phyloP scores from a whole-genome alignment of 2,329 filamentous ascomycete species.

The Phialophora tarda region DNA sequence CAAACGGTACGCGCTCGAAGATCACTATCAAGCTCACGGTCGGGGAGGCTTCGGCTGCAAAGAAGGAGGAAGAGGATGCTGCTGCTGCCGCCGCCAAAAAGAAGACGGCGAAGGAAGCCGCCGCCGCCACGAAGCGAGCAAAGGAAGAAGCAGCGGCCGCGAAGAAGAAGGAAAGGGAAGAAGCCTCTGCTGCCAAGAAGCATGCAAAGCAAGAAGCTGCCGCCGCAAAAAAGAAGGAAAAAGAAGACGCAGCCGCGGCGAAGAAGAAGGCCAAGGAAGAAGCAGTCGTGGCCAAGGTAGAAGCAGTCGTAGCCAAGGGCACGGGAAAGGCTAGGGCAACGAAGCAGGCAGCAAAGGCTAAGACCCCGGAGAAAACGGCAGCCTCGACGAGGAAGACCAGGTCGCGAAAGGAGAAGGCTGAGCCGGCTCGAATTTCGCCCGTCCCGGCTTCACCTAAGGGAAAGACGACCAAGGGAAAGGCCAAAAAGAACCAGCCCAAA shows the following conservation, averaged over 20 bases:
- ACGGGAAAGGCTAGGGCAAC: not conserved
- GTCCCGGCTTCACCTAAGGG: not conserved
- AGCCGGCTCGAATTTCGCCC: not conserved
- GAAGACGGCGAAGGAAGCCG: slow-evolving; percentile 4
- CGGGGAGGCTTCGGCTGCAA: not conserved
- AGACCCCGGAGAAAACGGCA: not conserved
- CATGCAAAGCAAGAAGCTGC: not conserved
- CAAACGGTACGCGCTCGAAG: not conserved
- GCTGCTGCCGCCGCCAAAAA: slow-evolving; percentile 9
- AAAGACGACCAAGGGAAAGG: not conserved
- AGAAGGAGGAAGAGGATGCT: not conserved
- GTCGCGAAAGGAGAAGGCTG: slow-evolving; percentile 1
- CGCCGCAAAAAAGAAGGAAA: not conserved
- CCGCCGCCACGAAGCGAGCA: not conserved
- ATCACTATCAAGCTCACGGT: slow-evolving; percentile 6
- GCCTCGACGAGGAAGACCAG: slow-evolving; percentile 3
- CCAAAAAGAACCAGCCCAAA: not conserved
- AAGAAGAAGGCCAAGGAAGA: slow-evolving; percentile 10
- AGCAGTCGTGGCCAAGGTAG: not conserved
- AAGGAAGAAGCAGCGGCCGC: not conserved
- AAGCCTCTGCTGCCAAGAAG: slow-evolving; percentile 12
- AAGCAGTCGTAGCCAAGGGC: not conserved
- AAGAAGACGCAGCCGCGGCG: not conserved
- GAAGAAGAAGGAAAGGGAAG: not conserved
- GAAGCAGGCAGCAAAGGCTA: not conserved